These are phyloP conservation scores for Blastobotrys arbuscula DNA, from an alignment of 1,139 yeast species.

Conservation along the genomic window DNA sequence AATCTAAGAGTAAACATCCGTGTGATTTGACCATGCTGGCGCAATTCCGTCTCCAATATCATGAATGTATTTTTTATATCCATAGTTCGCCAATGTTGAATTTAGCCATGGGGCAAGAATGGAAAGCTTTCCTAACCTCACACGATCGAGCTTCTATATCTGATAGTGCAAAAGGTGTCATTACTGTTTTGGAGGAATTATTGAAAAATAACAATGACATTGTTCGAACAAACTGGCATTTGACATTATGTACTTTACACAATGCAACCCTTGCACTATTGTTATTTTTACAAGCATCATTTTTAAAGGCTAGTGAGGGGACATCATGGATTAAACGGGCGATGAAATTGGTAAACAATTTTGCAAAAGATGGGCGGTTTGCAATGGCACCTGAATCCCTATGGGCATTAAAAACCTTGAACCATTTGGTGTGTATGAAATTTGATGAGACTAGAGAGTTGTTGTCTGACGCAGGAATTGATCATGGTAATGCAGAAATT, in stretches of 20 bases:
- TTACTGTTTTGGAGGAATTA: slow-evolving; percentile 36
- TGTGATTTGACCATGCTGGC: slow-evolving; percentile 17
- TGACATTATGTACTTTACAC: slow-evolving; percentile 43
- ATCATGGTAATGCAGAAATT: slow-evolving; percentile 53
- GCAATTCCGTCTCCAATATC: slow-evolving; percentile 21
- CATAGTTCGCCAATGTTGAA: slow-evolving; percentile 19
- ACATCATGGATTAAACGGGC: slow-evolving; percentile 25
- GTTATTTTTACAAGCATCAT: slow-evolving; percentile 42
- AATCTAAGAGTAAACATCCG: slow-evolving; percentile 3
- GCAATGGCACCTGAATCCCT: slow-evolving; percentile 58
- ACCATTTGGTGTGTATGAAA: slow-evolving; percentile 46
- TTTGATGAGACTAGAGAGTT: slow-evolving; percentile 39
- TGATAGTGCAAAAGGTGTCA: slow-evolving; percentile 21
- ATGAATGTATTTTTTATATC: slow-evolving; percentile 20
- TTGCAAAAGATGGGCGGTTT: slow-evolving; percentile 42
- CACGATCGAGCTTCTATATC: background rate
- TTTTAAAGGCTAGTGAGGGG: slow-evolving; percentile 22
- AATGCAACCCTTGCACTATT: slow-evolving; percentile 45
- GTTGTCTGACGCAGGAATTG: slow-evolving; percentile 44
- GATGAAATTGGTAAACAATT: slow-evolving; percentile 34
- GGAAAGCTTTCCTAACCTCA: background rate
- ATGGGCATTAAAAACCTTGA: slow-evolving; percentile 58
- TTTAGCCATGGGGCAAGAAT: slow-evolving; percentile 18
- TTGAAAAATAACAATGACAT: slow-evolving; percentile 18
- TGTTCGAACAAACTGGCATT: slow-evolving; percentile 49